Evolutionary conservation across 2,329 filamentous ascomycete genomes (phyloP).

Genomic region (Mycocentrospora acerina): DNA sequence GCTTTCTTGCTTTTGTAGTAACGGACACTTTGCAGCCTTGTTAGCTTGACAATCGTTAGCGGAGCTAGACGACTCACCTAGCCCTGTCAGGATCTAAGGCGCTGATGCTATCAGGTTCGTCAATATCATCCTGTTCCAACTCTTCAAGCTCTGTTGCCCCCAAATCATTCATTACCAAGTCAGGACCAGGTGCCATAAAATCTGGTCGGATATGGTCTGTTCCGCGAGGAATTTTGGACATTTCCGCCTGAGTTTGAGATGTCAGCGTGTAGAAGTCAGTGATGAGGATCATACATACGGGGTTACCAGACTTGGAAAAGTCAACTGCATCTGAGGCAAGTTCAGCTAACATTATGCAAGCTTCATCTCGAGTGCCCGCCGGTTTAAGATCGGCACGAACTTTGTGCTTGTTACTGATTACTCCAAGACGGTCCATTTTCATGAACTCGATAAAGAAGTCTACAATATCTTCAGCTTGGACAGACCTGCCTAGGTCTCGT

Average conservation of each 20-base stretch:
- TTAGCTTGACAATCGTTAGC: background rate
- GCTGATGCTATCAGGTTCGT: slow-evolving; percentile 38
- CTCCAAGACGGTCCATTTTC: slow-evolving; percentile 47
- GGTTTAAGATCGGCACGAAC: slow-evolving; percentile 42
- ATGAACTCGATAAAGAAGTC: slow-evolving; percentile 69
- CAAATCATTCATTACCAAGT: slow-evolving; percentile 35
- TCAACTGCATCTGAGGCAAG: slow-evolving; percentile 40
- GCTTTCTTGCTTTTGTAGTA: slow-evolving; percentile 71
- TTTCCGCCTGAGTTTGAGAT: slow-evolving; percentile 9
- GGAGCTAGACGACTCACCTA: slow-evolving; percentile 24
- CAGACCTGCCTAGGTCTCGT: slow-evolving; percentile 60
- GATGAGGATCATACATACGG: slow-evolving; percentile 6
- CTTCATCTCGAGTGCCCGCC: slow-evolving; percentile 26
- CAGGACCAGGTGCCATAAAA: slow-evolving; percentile 55
- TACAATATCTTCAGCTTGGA: slow-evolving; percentile 67
- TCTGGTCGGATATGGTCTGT: slow-evolving; percentile 46
- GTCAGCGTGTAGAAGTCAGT: background rate
- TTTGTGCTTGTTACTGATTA: slow-evolving; percentile 46
- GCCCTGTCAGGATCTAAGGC: slow-evolving; percentile 47
- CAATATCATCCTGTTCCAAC: slow-evolving; percentile 31
- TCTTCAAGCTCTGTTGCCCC: slow-evolving; percentile 26
- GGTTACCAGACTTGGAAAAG: slow-evolving; percentile 32
- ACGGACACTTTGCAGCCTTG: slow-evolving; percentile 28
- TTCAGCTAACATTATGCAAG: slow-evolving; percentile 43
- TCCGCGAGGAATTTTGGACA: slow-evolving; percentile 17